Conservation (phyloP, 1,139 yeast genomes). For the Candida sojae region DNA sequence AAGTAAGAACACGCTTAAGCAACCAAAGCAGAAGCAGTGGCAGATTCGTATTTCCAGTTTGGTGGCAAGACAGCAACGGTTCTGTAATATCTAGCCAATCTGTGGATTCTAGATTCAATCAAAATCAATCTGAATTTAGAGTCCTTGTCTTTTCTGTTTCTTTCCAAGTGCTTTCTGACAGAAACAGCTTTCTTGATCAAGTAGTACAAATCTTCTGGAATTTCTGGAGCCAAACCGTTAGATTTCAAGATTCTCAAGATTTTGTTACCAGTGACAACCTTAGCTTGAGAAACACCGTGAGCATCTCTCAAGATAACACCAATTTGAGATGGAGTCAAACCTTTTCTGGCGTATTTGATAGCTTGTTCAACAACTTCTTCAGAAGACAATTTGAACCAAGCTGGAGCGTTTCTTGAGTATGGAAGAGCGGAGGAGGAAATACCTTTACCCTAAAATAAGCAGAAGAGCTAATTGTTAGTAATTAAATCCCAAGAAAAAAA, state of each 20-base stretch:
- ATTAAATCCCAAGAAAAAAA: neutral
- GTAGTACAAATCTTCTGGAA: constrained; percentile 99
- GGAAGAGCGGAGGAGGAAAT: constrained; percentile 99
- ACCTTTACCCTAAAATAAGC: constrained; percentile 84
- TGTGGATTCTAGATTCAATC: constrained; percentile 99
- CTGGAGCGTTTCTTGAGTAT: constrained; percentile 98
- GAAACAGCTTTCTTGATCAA: constrained; percentile 99
- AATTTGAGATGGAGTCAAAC: constrained; percentile 98
- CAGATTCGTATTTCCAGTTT: constrained; percentile 99
- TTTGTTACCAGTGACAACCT: constrained; percentile 99
- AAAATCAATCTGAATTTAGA: constrained; percentile 99
- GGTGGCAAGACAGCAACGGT: constrained; percentile 98
- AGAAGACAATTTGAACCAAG: constrained; percentile 98
- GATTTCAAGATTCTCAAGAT: constrained; percentile 98
- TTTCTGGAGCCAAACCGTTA: constrained; percentile 99
- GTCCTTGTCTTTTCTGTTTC: constrained; percentile 99
- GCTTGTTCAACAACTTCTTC: constrained; percentile 97
- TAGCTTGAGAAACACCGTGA: constrained; percentile 98
- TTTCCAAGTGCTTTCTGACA: constrained; percentile 99
- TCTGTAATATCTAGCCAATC: constrained; percentile 99
- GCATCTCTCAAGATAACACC: constrained; percentile 99
- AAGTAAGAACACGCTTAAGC: constrained; percentile 54
- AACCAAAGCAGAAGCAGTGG: constrained; percentile 99
- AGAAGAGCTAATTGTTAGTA: constrained; percentile 29
- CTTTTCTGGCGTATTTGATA: constrained; percentile 99